Conservation (phyloP, 306 rosid genomes). For the Nissolia schottii region DNA sequence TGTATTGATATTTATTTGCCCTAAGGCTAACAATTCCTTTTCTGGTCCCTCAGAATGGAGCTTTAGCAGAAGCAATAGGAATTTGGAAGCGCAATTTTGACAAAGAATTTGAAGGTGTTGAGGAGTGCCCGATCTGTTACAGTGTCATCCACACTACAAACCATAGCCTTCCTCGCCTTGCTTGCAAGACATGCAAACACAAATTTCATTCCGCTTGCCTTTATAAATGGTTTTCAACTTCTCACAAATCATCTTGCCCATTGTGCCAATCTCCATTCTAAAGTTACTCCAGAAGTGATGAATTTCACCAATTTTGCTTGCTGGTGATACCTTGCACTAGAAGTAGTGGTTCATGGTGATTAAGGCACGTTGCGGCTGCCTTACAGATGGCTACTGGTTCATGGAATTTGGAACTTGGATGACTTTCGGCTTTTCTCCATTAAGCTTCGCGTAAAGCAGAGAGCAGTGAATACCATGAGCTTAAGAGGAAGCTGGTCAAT, state of each 20-base stretch:
- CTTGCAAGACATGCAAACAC: slow-evolving; percentile 98
- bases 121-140: slow-evolving; percentile 96
- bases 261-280: slow-evolving; percentile 92
- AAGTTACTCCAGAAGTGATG: slow-evolving; percentile 7
- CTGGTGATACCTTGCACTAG: not conserved
- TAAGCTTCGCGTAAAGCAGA: not conserved
- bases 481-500: not conserved
- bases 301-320: slow-evolving; percentile 20
- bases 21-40: slow-evolving; percentile 14
- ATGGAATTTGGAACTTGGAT: not conserved
- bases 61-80: slow-evolving; percentile 88
- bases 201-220: slow-evolving; percentile 96
- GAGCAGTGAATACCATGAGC: not conserved
- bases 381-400: not conserved
- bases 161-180: slow-evolving; percentile 87
- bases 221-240: slow-evolving; percentile 91
- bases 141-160: slow-evolving; percentile 92
- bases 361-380: not conserved
- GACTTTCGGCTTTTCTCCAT: not conserved
- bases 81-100: slow-evolving; percentile 94
- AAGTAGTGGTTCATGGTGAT: slow-evolving; percentile 3
- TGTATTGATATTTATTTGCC: not conserved
- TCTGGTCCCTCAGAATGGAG: slow-evolving; percentile 78
- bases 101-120: slow-evolving; percentile 97
- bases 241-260: slow-evolving; percentile 96